Evolutionary conservation across 2,329 filamentous ascomycete species (phyloP).

Genomic region (Aspergillus intermedius): DNA sequence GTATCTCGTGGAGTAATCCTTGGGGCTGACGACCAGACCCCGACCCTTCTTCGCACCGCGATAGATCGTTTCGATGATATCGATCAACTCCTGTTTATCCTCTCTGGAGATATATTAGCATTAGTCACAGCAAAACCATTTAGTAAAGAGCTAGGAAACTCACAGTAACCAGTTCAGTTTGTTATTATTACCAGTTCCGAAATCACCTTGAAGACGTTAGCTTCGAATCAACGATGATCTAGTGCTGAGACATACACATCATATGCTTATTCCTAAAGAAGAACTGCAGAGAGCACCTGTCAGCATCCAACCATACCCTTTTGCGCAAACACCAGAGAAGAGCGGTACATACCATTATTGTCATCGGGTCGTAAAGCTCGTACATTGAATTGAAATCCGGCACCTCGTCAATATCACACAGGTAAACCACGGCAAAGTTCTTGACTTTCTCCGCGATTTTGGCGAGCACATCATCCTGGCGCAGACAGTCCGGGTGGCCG

Average conservation of each 20-base stretch:
- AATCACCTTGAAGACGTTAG: slow-evolving; percentile 48
- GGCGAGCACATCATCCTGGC: slow-evolving; percentile 89
- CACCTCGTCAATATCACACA: slow-evolving; percentile 86
- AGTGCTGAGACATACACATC: slow-evolving; percentile 41
- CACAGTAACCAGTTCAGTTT: slow-evolving; percentile 86
- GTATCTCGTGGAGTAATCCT: slow-evolving; percentile 69
- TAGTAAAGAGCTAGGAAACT: not conserved
- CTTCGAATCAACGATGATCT: not conserved
- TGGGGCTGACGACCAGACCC: slow-evolving; percentile 92
- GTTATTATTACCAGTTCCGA: slow-evolving; percentile 97
- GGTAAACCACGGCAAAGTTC: slow-evolving; percentile 66
- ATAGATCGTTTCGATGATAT: slow-evolving; percentile 97
- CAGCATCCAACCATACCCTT: not conserved
- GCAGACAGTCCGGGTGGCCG: slow-evolving; percentile 71
- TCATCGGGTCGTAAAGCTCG: slow-evolving; percentile 78
- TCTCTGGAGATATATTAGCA: slow-evolving; percentile 40
- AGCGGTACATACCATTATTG: slow-evolving; percentile 66
- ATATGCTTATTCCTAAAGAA: slow-evolving; percentile 94
- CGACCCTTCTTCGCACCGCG: slow-evolving; percentile 96
- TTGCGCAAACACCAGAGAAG: slow-evolving; percentile 44
- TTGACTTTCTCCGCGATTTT: slow-evolving; percentile 89
- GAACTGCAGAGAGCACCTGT: not conserved
- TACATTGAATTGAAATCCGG: slow-evolving; percentile 97
- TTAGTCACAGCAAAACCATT: not conserved
- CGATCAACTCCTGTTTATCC: slow-evolving; percentile 97